These are phyloP conservation scores for Cerrena zonata DNA, from an alignment of 1,284 basidiomycete species.

Conservation along the genomic window DNA sequence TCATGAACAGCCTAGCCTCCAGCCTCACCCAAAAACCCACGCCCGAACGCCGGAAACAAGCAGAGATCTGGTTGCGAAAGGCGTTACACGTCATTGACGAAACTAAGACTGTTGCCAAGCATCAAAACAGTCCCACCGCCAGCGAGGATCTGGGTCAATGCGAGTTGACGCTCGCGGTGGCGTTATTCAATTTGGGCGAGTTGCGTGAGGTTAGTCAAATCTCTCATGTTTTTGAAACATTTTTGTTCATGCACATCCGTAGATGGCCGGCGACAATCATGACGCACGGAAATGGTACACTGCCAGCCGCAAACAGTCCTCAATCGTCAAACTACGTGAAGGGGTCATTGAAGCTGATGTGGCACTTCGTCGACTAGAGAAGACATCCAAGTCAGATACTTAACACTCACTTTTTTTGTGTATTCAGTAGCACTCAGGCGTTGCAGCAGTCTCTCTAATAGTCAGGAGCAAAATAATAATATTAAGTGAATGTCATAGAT, in stretches of 20 bases:
- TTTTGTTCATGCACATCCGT: background rate
- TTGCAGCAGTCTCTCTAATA: no score
- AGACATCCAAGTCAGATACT: constrained; percentile 1
- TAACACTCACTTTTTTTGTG: no score
- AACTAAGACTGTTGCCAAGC: constrained; percentile 24
- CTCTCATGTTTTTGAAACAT: background rate
- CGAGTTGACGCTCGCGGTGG: constrained; percentile 52
- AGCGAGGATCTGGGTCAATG: constrained; percentile 42
- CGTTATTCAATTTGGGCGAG: constrained; percentile 58
- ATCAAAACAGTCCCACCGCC: constrained; percentile 18
- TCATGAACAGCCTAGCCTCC: constrained; percentile 66
- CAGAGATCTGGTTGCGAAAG: constrained; percentile 57
- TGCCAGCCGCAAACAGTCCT: constrained; percentile 45
- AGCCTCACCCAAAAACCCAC: constrained; percentile 47
- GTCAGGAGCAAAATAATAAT: constrained; percentile 3
- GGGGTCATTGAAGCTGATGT: constrained; percentile 44
- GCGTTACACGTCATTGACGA: constrained; percentile 45
- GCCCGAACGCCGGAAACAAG: constrained; percentile 44
- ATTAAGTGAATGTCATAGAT: constrained; percentile 13
- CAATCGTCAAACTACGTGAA: constrained; percentile 42
- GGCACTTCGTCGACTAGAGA: constrained; percentile 39
- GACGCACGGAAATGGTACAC: constrained; percentile 42
- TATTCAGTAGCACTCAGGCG: no score
- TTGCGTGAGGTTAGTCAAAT: constrained; percentile 35
- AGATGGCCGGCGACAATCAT: constrained; percentile 48